Evolutionary conservation across 2,329 filamentous ascomycete species (phyloP), one percentile per base, ranked within the genome.

Genomic region (Bisporella sp.): DNA sequence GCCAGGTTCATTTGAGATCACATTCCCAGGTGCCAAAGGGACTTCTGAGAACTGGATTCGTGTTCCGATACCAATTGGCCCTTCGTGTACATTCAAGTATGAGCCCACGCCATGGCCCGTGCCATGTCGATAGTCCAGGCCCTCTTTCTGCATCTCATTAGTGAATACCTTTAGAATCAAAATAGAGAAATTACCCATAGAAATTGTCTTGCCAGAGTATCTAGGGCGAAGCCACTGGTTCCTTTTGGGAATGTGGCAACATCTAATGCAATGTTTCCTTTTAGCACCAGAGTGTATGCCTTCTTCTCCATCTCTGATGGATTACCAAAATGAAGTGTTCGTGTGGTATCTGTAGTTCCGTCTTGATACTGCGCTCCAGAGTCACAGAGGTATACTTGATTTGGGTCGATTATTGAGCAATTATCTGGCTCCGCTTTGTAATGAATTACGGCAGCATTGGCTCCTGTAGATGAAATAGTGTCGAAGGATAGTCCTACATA

Each of bases 361-460:
- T 99, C 93, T 3, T 87, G 76, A 63, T 92, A 99, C 68, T 99
- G 93, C n/a, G 88, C 93, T 28, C 93, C 93, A 28, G 93, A 97
- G 68, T 99, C 93, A 66, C 93, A 99, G 3, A 99, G 81, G 63
- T 99, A 99, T 52, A 99, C 82, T 11, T 84, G 83, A 5, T 82
- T 81, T 0, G 89, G 89, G 59, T 99, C 89, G 59, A 99, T 89
- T 31, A 79, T 73, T 6, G 90, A 80, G 69, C 92, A 97, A 55
- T 77, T 85, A 21, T 87, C 89, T 49, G 79, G 82, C 64, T 96
- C 88, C 0, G 93, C 91, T 59, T 86, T 87, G 73, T 99, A 99
- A 67, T 99, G 93, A 51, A 99, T 99, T 9, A 99, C 80, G 5
- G 93, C 93, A 51, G 90, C 93, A 66, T 62, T 59, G 2, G 92